These are phyloP conservation scores for Olyra latifolia DNA, from an alignment of 176 grass and related monocot species.

Conservation along the genomic window DNA sequence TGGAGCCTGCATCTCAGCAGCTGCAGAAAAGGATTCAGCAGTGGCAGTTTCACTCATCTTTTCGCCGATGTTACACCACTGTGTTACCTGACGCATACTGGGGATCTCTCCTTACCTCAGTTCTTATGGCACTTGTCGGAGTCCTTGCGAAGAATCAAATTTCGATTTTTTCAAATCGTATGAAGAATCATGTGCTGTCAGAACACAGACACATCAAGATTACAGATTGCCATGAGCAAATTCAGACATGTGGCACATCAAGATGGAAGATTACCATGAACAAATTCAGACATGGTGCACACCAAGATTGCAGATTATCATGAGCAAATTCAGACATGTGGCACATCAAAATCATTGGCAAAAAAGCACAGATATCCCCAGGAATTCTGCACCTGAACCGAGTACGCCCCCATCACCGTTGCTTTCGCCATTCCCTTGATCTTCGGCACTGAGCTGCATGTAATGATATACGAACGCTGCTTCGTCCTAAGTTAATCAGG, in stretches of 20 bases:
- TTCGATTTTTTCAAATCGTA: neutral
- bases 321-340: neutral
- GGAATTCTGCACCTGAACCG: neutral
- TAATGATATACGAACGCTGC: constrained; percentile 7
- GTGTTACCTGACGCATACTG: neutral
- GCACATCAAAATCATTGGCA: neutral
- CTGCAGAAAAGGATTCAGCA: neutral
- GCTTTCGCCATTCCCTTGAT: neutral
- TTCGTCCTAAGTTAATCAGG: constrained; percentile 8
- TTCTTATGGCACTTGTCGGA: neutral
- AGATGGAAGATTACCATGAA: neutral
- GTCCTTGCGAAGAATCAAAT: neutral
- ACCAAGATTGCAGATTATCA: neutral
- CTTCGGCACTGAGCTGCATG: neutral
- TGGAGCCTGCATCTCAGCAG: neutral
- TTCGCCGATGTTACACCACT: constrained; percentile 18
- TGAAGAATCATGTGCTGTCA: neutral
- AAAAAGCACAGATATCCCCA: neutral
- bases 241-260: neutral
- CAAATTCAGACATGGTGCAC: neutral
- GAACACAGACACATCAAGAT: neutral
- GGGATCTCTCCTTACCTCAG: neutral
- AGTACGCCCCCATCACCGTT: neutral
- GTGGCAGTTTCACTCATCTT: constrained; percentile 15
- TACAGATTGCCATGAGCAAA: neutral